Evolutionary conservation across 768 basidiomycete species (phyloP), one percentile per base, ranked within the genome.

Genomic region (Russula lepida): DNA sequence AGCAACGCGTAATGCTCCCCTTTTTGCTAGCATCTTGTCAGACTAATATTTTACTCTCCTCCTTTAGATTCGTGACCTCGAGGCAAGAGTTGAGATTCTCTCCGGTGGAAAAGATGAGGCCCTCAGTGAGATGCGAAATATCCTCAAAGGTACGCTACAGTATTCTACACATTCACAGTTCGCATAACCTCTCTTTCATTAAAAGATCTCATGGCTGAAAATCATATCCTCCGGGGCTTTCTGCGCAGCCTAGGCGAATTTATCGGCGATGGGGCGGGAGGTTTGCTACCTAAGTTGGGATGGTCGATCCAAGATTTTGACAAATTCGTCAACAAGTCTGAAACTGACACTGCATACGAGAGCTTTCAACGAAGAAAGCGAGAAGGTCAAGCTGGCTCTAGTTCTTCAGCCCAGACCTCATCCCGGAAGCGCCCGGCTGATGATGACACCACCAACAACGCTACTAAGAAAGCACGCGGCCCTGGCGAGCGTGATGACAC

Each of bases 291-390:
- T 25, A 88, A 88, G 69, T 79, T 92, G 12, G 91, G 91, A 25
- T 93, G 89, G 83, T 81, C 86, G 32, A 68, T 82, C 69, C 76
- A 81, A 48, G 88, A 90, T 68, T 93, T 95, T 70, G 85, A 88
- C 64, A 83, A 81, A 52, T 89, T 86, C 65, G 76, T 95, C 64
- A 92, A 89, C 73, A 85, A 84, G 67, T 83, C 88, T 0, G 94
- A 97, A 74, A 94, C 92, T 0, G 94, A 95, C 69, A 93, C 92
- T 1, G 93, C 92, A 37, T 92, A 88, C 80, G 93, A 95, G 69
- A 86, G 91, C 54, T 94, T 87, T 68, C 86, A 91, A 64, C 67
- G 79, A 5, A 83, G 92, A 66, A 94, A 86, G 71, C 74, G 75
- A 35, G 78, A 77, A 7, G 43, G 69, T 2, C 55, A 66, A 17